Evolutionary conservation across 306 rosid genomes (phyloP).

Genomic region (Gynostemma pentaphyllum): DNA sequence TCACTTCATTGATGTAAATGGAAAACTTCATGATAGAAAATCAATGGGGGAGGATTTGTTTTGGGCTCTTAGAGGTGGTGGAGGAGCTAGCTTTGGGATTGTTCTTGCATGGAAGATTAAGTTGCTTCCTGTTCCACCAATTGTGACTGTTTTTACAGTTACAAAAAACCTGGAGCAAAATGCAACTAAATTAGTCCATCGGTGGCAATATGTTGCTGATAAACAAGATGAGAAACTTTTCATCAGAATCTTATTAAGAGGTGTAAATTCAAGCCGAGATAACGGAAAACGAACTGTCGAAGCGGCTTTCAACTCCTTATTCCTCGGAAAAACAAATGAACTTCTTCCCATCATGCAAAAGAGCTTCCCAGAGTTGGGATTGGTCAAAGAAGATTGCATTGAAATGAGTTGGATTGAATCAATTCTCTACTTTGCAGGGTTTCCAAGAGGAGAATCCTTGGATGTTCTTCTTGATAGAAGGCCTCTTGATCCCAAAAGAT

Average conservation of each 20-base stretch:
- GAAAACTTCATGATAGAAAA: conserved; percentile 3
- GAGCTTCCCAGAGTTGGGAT: conserved; percentile 12
- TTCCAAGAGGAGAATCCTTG: not conserved
- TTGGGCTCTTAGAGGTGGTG: conserved; percentile 20
- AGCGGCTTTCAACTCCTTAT: conserved; percentile 10
- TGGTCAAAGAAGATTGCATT: not conserved
- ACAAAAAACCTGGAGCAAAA: conserved; percentile 4
- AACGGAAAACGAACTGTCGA: not conserved
- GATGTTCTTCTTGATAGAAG: conserved; percentile 14
- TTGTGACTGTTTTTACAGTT: conserved; percentile 11
- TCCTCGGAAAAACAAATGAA: conserved; percentile 6
- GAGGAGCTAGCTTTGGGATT: conserved; percentile 14
- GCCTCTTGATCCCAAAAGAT: not conserved
- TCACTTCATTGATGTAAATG: not conserved
- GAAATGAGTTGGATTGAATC: conserved; percentile 24
- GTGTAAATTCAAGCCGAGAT: not conserved
- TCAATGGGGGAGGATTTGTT: conserved; percentile 19
- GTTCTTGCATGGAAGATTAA: conserved; percentile 14
- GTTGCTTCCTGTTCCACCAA: conserved; percentile 10
- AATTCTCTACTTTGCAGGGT: conserved; percentile 1
- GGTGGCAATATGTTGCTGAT: conserved; percentile 7
- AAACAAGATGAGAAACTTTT: conserved; percentile 7
- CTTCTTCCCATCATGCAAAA: conserved; percentile 12
- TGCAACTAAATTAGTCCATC: conserved; percentile 9
- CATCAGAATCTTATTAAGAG: not conserved